Conservation (phyloP, 257 asterid genomes). For the Solanum bulbocastanum region DNA sequence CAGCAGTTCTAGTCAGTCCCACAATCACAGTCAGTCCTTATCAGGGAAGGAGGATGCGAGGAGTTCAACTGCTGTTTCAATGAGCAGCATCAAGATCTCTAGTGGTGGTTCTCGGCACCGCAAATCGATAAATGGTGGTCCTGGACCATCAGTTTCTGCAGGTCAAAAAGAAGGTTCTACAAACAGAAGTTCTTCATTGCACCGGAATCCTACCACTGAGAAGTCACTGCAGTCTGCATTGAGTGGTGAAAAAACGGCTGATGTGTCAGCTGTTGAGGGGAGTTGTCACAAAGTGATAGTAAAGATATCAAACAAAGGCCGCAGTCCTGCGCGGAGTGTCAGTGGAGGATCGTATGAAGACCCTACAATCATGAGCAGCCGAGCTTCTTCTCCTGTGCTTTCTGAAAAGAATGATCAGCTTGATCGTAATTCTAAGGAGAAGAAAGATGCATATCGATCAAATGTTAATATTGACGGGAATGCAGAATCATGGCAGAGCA, state of each 20-base stretch:
- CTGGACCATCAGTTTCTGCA: constrained; percentile 17
- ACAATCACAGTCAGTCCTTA: constrained; percentile 15
- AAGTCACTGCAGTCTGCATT: constrained; percentile 21
- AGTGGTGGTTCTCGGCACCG: constrained; percentile 21
- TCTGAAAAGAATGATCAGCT: constrained; percentile 22
- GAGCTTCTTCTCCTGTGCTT: constrained; percentile 34
- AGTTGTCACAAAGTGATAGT: constrained; percentile 31
- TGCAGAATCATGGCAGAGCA: constrained; percentile 19
- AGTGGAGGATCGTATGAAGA: constrained; percentile 31
- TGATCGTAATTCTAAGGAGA: constrained; percentile 19
- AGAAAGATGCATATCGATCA: constrained; percentile 10
- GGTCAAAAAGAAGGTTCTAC: constrained; percentile 24
- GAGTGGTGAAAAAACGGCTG: constrained; percentile 12
- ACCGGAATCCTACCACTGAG: constrained; percentile 21
- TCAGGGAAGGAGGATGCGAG: constrained; percentile 32
- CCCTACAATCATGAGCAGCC: constrained; percentile 20
- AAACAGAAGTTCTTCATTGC: constrained; percentile 16
- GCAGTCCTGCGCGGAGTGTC: constrained; percentile 26
- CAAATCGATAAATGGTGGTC: constrained; percentile 14
- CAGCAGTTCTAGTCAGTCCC: constrained; percentile 38
- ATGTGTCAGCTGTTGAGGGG: constrained; percentile 16
- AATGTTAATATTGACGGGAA: constrained; percentile 12
- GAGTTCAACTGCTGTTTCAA: constrained; percentile 22
- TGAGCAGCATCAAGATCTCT: constrained; percentile 20
- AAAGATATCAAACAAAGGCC: constrained; percentile 22